phyloP scores from a whole-genome alignment of 176 grass and related monocot genomes.

The Puccinellia tenuiflora region DNA sequence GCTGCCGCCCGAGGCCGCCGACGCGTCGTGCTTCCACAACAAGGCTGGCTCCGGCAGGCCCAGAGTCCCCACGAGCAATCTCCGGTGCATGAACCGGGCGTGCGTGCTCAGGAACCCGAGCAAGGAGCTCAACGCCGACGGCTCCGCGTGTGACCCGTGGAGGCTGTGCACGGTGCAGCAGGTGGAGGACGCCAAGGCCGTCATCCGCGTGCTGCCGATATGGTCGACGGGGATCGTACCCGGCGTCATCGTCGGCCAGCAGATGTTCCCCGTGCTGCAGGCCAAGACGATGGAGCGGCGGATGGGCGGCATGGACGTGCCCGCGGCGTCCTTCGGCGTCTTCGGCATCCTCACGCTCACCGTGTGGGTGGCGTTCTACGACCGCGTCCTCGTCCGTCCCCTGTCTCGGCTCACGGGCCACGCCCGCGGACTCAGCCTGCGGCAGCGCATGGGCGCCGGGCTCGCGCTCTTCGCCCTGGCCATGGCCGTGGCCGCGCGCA shows the following conservation, averaged over 20 bases:
- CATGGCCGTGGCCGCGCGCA: conserved; percentile 32
- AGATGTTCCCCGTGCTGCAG: conserved; percentile 58
- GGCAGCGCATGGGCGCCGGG: conserved; percentile 61
- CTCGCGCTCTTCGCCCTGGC: conserved; percentile 33
- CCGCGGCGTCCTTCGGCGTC: conserved; percentile 44
- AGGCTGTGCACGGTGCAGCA: conserved; percentile 69
- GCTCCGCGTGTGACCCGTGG: conserved; percentile 19
- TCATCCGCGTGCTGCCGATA: conserved; percentile 59
- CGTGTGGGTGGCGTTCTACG: conserved; percentile 65
- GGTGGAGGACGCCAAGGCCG: conserved; percentile 57
- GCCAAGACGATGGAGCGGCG: conserved; percentile 42
- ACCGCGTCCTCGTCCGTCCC: conserved; percentile 39
- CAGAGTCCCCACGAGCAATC: conserved; percentile 29
- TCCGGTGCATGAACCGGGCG: conserved; percentile 54
- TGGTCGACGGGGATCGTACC: conserved; percentile 65
- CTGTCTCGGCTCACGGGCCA: conserved; percentile 46
- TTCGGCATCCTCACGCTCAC: conserved; percentile 53
- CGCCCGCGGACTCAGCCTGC: conserved; percentile 49
- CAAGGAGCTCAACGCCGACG: conserved; percentile 28
- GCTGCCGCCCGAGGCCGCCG: conserved; percentile 24
- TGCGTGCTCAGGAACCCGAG: conserved; percentile 38
- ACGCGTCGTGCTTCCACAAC: conserved; percentile 25
- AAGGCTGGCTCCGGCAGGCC: conserved; percentile 11
- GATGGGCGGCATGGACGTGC: conserved; percentile 28
- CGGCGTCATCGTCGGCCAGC: conserved; percentile 36